These are phyloP conservation scores for Ascocoryne sarcoides DNA, from an alignment of 2,329 filamentous ascomycete genomes.

Conservation along the genomic window DNA sequence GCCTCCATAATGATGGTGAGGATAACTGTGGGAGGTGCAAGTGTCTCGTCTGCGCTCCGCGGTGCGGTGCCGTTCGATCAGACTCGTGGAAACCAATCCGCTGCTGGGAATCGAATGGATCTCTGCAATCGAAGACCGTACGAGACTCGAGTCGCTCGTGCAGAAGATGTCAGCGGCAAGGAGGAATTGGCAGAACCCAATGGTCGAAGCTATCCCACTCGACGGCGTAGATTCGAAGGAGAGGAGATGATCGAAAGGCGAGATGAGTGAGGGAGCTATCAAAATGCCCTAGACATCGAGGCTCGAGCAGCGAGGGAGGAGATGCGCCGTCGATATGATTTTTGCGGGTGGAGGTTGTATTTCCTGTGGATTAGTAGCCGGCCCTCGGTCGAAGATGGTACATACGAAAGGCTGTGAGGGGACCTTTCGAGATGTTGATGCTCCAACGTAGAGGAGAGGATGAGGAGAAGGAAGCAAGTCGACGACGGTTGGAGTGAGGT, in stretches of 20 bases:
- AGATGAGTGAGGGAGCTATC: slow-evolving; percentile 14
- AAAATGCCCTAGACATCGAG: slow-evolving; percentile 20
- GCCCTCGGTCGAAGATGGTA: slow-evolving; percentile 11
- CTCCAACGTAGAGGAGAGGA: slow-evolving; percentile 8
- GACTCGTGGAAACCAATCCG: slow-evolving; percentile 6
- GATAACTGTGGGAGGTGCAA: slow-evolving; percentile 4
- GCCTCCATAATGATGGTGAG: slow-evolving; percentile 61
- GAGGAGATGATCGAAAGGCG: slow-evolving; percentile 4
- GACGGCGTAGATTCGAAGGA: slow-evolving; percentile 1
- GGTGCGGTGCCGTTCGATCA: slow-evolving; percentile 14
- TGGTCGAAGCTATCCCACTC: slow-evolving; percentile 3
- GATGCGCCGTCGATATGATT: slow-evolving; percentile 6
- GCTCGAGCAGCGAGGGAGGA: slow-evolving; percentile 4
- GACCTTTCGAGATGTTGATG: slow-evolving; percentile 17
- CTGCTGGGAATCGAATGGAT: slow-evolving; percentile 10
- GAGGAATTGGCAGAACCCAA: slow-evolving; percentile 3
- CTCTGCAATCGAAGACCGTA: neutral
- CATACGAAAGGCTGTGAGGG: slow-evolving; percentile 22
- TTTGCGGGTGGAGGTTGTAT: slow-evolving; percentile 4
- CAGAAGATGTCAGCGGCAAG: neutral
- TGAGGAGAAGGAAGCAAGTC: slow-evolving; percentile 6
- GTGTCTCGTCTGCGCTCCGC: slow-evolving; percentile 3
- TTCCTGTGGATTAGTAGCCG: slow-evolving; percentile 9
- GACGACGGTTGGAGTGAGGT: slow-evolving; percentile 4
- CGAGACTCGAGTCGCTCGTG: too few relatives aligned